Evolutionary conservation across 306 rosid genomes (phyloP).

Genomic region (Echinosophora koreensis): DNA sequence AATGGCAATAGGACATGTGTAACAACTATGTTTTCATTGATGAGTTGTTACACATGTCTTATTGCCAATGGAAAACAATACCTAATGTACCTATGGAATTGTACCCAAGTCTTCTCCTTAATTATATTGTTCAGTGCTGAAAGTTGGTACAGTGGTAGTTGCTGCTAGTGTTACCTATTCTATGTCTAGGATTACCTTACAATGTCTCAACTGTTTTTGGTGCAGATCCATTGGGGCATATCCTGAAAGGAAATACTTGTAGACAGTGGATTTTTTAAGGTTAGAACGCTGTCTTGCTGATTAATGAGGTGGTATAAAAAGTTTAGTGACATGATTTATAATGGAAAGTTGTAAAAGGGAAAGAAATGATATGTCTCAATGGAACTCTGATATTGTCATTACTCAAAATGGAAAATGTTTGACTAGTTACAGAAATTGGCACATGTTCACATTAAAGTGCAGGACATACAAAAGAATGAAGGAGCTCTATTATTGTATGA

Average conservation of each 20-base stretch:
- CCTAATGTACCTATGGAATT: too few relatives aligned
- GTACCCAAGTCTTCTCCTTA: background rate
- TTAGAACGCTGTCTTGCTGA: constrained; percentile 40
- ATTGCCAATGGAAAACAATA: too few relatives aligned
- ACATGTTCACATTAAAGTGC: constrained; percentile 34
- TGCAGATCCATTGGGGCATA: constrained; percentile 49
- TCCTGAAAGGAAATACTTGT: constrained; percentile 38
- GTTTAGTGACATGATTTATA: constrained; percentile 40
- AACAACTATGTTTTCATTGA: too few relatives aligned
- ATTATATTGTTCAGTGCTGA: constrained; percentile 1
- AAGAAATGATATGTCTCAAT: constrained; percentile 40
- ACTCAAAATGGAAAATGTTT: constrained; percentile 29
- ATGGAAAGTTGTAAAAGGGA: constrained; percentile 22
- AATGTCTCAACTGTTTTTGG: constrained; percentile 36
- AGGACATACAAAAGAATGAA: constrained; percentile 30
- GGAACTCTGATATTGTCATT: constrained; percentile 31
- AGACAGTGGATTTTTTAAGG: constrained; percentile 40
- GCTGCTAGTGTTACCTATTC: background rate
- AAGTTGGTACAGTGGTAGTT: background rate
- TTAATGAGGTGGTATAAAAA: constrained; percentile 39
- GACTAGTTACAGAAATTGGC: constrained; percentile 38
- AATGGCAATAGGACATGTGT: too few relatives aligned
- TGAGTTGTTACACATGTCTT: too few relatives aligned
- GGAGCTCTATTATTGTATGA: constrained; percentile 37
- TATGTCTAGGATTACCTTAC: constrained; percentile 22